phyloP scores from a whole-genome alignment of 768 basidiomycete genomes.

The Sutorius australiensis region DNA sequence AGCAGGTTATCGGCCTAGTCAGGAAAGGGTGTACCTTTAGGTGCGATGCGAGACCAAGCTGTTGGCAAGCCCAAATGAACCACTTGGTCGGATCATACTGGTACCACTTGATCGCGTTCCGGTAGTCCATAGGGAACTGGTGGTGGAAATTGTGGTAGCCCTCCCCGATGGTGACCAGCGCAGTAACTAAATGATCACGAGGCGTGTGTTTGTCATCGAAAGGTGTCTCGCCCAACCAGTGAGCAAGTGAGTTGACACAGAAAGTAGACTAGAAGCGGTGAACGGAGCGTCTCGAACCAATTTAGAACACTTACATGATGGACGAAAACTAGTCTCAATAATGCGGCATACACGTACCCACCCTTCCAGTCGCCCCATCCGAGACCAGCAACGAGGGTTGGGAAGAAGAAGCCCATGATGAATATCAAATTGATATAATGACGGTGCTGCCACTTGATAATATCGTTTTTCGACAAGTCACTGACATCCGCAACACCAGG shows the following conservation, averaged over 20 bases:
- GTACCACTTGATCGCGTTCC: slow-evolving; percentile 89
- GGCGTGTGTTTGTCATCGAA: slow-evolving; percentile 97
- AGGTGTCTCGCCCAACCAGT: slow-evolving; percentile 91
- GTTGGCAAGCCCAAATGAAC: slow-evolving; percentile 57
- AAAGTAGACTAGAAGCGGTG: slow-evolving; percentile 73
- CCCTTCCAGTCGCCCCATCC: slow-evolving; percentile 85
- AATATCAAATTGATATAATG: slow-evolving; percentile 72
- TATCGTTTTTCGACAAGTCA: slow-evolving; percentile 73
- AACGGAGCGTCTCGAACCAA: background rate
- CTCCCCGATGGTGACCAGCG: slow-evolving; percentile 88
- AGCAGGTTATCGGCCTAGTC: background rate
- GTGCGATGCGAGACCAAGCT: slow-evolving; percentile 52
- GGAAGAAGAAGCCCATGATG: slow-evolving; percentile 66
- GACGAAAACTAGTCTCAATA: slow-evolving; percentile 76
- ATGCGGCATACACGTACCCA: slow-evolving; percentile 82
- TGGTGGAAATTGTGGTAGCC: slow-evolving; percentile 99
- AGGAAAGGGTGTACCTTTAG: slow-evolving; percentile 39
- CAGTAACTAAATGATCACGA: slow-evolving; percentile 84
- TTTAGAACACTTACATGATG: slow-evolving; percentile 63
- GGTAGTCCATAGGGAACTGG: slow-evolving; percentile 94
- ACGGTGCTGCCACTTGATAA: slow-evolving; percentile 86
- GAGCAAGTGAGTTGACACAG: slow-evolving; percentile 95
- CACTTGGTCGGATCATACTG: slow-evolving; percentile 95
- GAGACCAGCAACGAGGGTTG: slow-evolving; percentile 73
- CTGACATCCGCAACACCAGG: slow-evolving; percentile 89